phyloP scores from a whole-genome alignment of 164 flowering plant genomes.

The Tetrastigma voinierianum region DNA sequence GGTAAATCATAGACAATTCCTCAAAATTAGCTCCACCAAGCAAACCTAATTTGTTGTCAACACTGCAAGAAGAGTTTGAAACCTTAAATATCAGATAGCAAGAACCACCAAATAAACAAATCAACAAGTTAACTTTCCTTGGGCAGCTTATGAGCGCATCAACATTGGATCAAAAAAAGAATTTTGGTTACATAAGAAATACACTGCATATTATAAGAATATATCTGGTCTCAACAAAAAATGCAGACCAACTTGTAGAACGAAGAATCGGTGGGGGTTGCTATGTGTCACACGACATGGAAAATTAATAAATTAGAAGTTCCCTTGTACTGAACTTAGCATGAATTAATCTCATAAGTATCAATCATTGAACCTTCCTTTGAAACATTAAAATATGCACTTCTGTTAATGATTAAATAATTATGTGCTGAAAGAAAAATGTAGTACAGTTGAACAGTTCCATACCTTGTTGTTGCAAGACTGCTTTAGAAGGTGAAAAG shows the following conservation, averaged over 20 bases:
- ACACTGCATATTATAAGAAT: too few species aligned
- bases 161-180: not conserved
- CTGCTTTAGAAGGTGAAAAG: constrained; percentile 77
- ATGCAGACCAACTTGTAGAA: too few species aligned
- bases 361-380: not conserved
- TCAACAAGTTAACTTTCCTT: too few species aligned
- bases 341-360: not conserved
- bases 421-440: not conserved
- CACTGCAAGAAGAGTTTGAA: constrained; percentile 40
- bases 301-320: too few species aligned
- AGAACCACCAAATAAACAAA: not conserved
- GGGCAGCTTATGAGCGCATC: too few species aligned
- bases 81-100: constrained; percentile 2
- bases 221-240: too few species aligned
- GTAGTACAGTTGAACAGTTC: not conserved
- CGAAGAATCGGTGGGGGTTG: too few species aligned
- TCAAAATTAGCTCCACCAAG: constrained; percentile 54
- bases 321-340: not conserved
- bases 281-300: too few species aligned
- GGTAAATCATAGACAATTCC: constrained; percentile 45
- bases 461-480: constrained; percentile 86
- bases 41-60: constrained; percentile 56
- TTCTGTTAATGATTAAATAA: too few species aligned
- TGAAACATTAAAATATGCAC: too few species aligned
- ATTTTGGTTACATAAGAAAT: not conserved